These are phyloP conservation scores for Sporothrix luriei DNA, from an alignment of 2,329 filamentous ascomycete genomes.

Conservation along the genomic window DNA sequence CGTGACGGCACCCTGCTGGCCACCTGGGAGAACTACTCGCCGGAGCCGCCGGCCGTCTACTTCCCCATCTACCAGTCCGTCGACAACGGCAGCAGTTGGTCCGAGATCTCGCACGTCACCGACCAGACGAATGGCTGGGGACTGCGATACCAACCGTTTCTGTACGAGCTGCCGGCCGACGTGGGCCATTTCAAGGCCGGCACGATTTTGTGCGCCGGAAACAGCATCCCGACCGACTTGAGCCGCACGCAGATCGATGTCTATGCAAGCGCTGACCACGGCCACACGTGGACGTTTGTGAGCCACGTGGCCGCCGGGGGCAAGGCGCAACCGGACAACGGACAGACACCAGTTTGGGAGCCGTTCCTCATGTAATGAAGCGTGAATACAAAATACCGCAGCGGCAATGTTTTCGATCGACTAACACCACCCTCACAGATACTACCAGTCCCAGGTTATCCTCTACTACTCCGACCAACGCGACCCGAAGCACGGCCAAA, in stretches of 20 bases:
- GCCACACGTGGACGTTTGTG: conserved; percentile 67
- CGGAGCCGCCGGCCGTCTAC: conserved; percentile 57
- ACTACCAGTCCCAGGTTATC: conserved; percentile 62
- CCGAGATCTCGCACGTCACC: conserved; percentile 62
- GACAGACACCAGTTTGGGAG: conserved; percentile 71
- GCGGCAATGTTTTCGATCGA: neutral
- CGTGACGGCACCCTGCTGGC: conserved; percentile 52
- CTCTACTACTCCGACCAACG: conserved; percentile 74
- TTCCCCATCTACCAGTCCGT: conserved; percentile 58
- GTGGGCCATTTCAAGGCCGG: conserved; percentile 63
- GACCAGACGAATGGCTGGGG: conserved; percentile 68
- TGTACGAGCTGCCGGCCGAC: conserved; percentile 63
- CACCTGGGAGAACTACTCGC: conserved; percentile 61
- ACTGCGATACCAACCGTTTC: conserved; percentile 68
- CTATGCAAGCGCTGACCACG: conserved; percentile 65
- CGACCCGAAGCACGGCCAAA: conserved; percentile 66
- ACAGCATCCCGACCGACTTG: conserved; percentile 58
- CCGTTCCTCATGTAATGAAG: conserved; percentile 58
- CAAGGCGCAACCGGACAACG: conserved; percentile 64
- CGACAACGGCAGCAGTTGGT: conserved; percentile 64
- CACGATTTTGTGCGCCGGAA: conserved; percentile 65
- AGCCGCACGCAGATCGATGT: conserved; percentile 68
- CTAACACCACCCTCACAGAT: neutral
- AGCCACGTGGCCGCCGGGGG: conserved; percentile 66
- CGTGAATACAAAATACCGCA: neutral